These are phyloP conservation scores for Phellopilus nigrolimitatus DNA, from an alignment of 1,284 basidiomycete species.

Conservation along the genomic window DNA sequence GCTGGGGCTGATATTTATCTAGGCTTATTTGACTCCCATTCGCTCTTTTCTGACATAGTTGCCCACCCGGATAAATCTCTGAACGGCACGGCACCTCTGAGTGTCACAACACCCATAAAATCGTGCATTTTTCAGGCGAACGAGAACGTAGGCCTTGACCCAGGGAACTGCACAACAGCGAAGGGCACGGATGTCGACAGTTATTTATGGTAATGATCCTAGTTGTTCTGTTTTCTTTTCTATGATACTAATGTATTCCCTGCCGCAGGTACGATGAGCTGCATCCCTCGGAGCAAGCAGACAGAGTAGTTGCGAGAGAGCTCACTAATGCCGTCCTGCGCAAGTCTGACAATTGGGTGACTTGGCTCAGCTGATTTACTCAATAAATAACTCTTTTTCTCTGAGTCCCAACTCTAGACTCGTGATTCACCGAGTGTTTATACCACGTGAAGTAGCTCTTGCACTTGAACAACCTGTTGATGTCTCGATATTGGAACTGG, in stretches of 20 bases:
- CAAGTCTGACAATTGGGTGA: slow-evolving; percentile 26
- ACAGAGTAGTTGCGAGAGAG: slow-evolving; percentile 31
- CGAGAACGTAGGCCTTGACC: slow-evolving; percentile 21
- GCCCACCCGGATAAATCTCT: slow-evolving; percentile 30
- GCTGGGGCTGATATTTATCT: no score
- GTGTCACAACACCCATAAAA: slow-evolving; percentile 29
- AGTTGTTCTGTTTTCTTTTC: no score
- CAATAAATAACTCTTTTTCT: no score
- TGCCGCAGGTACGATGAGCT: slow-evolving; percentile 26
- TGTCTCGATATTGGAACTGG: no score
- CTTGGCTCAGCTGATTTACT: slow-evolving; percentile 31
- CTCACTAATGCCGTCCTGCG: slow-evolving; percentile 27
- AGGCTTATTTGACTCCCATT: slow-evolving; percentile 34
- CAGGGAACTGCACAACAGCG: slow-evolving; percentile 26
- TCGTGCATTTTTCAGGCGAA: slow-evolving; percentile 28
- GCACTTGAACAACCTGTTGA: no score
- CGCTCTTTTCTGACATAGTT: slow-evolving; percentile 33
- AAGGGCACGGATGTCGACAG: slow-evolving; percentile 29
- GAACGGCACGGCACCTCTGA: slow-evolving; percentile 33
- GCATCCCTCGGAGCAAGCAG: slow-evolving; percentile 31
- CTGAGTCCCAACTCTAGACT: no score
- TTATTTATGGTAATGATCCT: slow-evolving; percentile 33
- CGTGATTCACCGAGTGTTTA: no score
- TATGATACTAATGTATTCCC: no score
- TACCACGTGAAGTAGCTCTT: no score